Evolutionary conservation across 2,329 filamentous ascomycete genomes (phyloP).

Genomic region (Didymellaceae sp.): DNA sequence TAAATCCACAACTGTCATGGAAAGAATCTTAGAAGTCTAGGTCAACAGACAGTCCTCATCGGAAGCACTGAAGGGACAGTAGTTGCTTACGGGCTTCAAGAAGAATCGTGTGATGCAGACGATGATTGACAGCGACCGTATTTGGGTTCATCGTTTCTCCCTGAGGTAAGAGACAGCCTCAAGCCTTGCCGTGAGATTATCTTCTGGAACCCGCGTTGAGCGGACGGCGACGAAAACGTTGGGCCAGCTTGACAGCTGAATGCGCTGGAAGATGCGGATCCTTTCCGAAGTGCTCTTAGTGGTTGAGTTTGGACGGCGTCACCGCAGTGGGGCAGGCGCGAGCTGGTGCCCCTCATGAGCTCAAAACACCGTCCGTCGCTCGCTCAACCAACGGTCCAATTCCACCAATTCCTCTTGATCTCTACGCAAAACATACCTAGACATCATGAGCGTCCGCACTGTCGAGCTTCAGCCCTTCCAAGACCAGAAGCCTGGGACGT

Average conservation of each 20-base stretch:
- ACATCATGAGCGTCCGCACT: constrained; percentile 71
- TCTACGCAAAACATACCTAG: constrained; percentile 28
- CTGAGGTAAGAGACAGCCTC: not conserved
- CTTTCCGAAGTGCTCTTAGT: constrained; percentile 27
- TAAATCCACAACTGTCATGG: too few species aligned
- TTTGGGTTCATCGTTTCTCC: not conserved
- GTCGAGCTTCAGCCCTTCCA: constrained; percentile 85
- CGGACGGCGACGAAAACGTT: constrained; percentile 14
- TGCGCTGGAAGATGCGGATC: constrained; percentile 11
- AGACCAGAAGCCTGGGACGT: constrained; percentile 99
- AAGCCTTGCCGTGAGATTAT: constrained; percentile 16
- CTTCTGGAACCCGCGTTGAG: constrained; percentile 10
- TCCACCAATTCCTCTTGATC: constrained; percentile 29
- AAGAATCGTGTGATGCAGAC: too few species aligned
- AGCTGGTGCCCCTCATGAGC: constrained; percentile 35
- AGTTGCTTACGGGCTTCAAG: too few species aligned
- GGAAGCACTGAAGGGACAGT: too few species aligned
- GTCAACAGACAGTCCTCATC: too few species aligned
- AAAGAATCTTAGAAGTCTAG: too few species aligned
- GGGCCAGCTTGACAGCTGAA: constrained; percentile 14
- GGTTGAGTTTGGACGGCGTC: constrained; percentile 30
- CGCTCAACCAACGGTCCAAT: constrained; percentile 25
- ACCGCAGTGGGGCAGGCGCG: constrained; percentile 34
- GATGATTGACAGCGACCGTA: too few species aligned
- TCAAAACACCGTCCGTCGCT: constrained; percentile 37